Conservation (phyloP, 2,329 filamentous ascomycete species). For the Sporothrix luriei region DNA sequence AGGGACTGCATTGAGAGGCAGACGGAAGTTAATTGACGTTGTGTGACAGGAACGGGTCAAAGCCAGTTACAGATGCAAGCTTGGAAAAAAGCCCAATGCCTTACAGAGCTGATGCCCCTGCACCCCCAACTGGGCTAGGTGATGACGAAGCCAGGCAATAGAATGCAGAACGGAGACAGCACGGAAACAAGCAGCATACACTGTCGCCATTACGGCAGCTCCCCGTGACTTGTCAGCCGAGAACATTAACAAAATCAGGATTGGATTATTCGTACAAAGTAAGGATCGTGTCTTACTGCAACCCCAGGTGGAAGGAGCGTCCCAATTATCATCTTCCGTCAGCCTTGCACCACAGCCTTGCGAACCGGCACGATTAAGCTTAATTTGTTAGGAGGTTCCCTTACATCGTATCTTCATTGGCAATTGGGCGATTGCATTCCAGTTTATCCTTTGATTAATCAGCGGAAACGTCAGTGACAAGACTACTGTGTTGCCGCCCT, state of each 20-base stretch:
- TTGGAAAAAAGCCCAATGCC: too few relatives aligned
- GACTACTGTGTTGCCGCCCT: neutral
- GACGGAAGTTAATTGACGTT: neutral
- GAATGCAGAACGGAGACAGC: neutral
- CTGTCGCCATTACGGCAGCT: neutral
- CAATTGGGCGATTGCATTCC: neutral
- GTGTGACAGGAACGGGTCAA: neutral
- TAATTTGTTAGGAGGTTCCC: neutral
- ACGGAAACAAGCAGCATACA: neutral
- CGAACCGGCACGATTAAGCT: neutral
- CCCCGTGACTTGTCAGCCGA: constrained; percentile 13
- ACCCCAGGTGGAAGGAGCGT: neutral
- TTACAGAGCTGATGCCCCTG: too few relatives aligned
- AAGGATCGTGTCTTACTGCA: neutral
- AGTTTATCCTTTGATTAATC: neutral
- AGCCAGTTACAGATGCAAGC: neutral
- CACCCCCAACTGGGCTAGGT: too few relatives aligned
- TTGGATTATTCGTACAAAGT: neutral
- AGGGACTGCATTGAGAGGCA: neutral
- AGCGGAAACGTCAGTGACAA: neutral
- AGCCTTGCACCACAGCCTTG: constrained; percentile 10
- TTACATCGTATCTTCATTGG: neutral
- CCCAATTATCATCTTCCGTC: neutral
- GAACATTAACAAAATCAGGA: neutral
- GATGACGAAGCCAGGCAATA: too few relatives aligned